Evolutionary conservation across 768 basidiomycete species (phyloP), one percentile per base, ranked within the genome.

Genomic region (Macrolepiota fuliginosa): DNA sequence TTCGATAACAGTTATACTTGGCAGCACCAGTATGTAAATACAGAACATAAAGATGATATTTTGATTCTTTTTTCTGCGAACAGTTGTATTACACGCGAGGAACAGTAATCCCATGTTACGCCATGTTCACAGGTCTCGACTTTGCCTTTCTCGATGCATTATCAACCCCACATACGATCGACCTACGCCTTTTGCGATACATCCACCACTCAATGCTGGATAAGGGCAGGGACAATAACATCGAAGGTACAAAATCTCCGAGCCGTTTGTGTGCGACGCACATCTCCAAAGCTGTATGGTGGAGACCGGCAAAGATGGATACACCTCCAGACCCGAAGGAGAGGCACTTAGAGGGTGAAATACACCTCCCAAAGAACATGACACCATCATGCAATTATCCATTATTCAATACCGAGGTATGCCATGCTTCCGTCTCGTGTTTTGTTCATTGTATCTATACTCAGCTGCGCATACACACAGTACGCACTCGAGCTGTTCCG

Each of bases 401-500:
- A 2, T 25, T 54, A 40, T 54, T 54, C 53, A 24, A 12, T 35
- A 54, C 37, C 19, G 36, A 54, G 37, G 53, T 54, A 24, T 2
- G 42, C 17, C 3, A 42, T 10, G n/a, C 11, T n/a, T 27, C 9
- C 9, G 19, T 27, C 22, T 24, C 24, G 10, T 13, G 24, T 17
- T 27, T 12, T 19, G 24, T 10, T 9, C 22, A 3, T 5, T 12
- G 12, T 25, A 12, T 2, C 7, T 45, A 1, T 9, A 19, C 5
- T 1, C 2, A 49, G 19, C 24, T 47, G 22, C 22, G 22, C 24
- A 12, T 19, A 7, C 4, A 24, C 24, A 2, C 24, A 49, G 47
- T 69, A 69, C 35, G 36, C 29, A 12, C 55, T 67, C 10, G 59
- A 65, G 32, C 22, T 67, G 4, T 29, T 66, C 24, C 58, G 66